Evolutionary conservation across 192 early-diverging fungal genomes (phyloP), one percentile per base, ranked within the genome.

Genomic region (Coemansia sp.): DNA sequence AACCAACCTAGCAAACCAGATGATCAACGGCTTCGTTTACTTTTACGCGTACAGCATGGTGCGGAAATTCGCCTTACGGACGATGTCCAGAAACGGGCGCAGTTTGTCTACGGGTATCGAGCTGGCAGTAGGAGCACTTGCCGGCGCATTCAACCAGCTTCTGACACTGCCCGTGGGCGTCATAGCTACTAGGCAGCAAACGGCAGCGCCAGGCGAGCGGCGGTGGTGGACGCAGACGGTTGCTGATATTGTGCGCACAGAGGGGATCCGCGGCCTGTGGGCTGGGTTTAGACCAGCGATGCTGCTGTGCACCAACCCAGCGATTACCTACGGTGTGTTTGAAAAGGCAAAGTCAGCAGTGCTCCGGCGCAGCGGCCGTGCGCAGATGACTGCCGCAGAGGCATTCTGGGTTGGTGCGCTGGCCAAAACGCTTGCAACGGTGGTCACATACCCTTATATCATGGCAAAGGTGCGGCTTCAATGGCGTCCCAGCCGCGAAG

Each of bases 381-480:
- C 54, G 10, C 78, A 78, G 73, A 64, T 99, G 67, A 80, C 88
- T 12, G 85, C 92, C 17, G 88, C 85, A n/a, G 85, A 95, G 68
- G 90, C 91, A n/a, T 99, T 99, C 67, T 81, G 91, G 72, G 88
- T 94, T 32, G 96, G 94, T n/a, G 97, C 97, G 11, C 54, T 97
- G 29, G 86, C 92, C 38, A 99, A 99, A 69, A 94, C 95, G 0
- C 75, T 99, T 72, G 97, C 91, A 7, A 94, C 92, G 22, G 76
- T 91, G 14, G 70, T 91, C 56, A 92, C 88, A 17, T 93, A 99
- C 67, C 96, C 97, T 25, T 99, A 97, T 70, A 99, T 99, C 75
- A 97, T 99, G 97, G 97, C 97, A 49, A 99, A 99, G 69, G 94
- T 98, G 22, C 83, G 94, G 55, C 86, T 99, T 65, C 97, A 99